Percentiles rank a stretch among this genome's conserved stretches.
phyloP scores from a whole-genome alignment of 2,329 filamentous ascomycete species.

The Trichophyton mentagrophytes region DNA sequence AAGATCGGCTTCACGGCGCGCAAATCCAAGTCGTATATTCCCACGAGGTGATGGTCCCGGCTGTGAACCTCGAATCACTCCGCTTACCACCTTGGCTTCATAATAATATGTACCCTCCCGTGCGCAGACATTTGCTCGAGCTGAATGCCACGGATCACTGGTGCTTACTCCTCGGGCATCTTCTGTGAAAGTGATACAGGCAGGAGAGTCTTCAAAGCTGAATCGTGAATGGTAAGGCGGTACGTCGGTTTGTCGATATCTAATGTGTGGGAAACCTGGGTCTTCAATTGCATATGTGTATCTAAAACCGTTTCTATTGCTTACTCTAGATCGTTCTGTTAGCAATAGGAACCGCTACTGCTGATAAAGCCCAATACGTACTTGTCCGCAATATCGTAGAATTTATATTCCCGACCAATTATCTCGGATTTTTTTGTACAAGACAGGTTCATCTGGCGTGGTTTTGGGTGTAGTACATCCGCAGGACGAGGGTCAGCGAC shows the following conservation, averaged over 20 bases:
- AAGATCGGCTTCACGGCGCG: slow-evolving; percentile 34
- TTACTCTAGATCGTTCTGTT: slow-evolving; percentile 31
- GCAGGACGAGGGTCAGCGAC: slow-evolving; percentile 29
- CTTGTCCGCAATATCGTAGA: slow-evolving; percentile 34
- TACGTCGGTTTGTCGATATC: slow-evolving; percentile 79
- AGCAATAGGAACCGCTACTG: not conserved
- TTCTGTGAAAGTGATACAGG: slow-evolving; percentile 69
- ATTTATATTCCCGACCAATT: slow-evolving; percentile 27
- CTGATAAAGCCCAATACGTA: not conserved
- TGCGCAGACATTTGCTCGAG: slow-evolving; percentile 77
- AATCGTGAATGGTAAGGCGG: slow-evolving; percentile 72
- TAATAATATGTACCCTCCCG: slow-evolving; percentile 87
- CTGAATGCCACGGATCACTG: slow-evolving; percentile 84
- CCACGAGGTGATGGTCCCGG: slow-evolving; percentile 23
- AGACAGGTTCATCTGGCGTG: slow-evolving; percentile 29
- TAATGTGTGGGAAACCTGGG: slow-evolving; percentile 74
- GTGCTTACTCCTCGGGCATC: slow-evolving; percentile 69
- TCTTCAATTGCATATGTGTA: slow-evolving; percentile 88
- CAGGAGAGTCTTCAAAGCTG: slow-evolving; percentile 83
- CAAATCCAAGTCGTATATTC: slow-evolving; percentile 38
- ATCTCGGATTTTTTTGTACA: slow-evolving; percentile 25
- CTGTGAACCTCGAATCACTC: slow-evolving; percentile 30
- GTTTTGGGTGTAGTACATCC: slow-evolving; percentile 27
- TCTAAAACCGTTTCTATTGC: slow-evolving; percentile 61
- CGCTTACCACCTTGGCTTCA: slow-evolving; percentile 79